Percentiles rank a stretch among this genome's conserved stretches.
Evolutionary conservation across 2,329 filamentous ascomycete species (phyloP).

Genomic region (Dissoconium aciculare): DNA sequence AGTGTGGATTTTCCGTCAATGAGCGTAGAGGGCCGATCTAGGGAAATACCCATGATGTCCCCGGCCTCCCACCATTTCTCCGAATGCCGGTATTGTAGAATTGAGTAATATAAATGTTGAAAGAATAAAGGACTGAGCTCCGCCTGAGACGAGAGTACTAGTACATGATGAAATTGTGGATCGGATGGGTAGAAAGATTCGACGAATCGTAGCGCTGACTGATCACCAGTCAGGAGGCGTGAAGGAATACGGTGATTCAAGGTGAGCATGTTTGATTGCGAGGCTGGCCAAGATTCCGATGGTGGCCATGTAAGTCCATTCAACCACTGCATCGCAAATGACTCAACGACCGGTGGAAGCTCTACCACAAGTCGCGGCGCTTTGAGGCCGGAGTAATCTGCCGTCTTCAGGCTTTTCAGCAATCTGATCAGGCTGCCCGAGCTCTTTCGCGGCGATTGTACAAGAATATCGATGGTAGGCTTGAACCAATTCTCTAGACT

Average conservation of each 20-base stretch:
- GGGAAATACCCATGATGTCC: conserved; percentile 60
- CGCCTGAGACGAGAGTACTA: conserved; percentile 69
- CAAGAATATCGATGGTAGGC: conserved; percentile 63
- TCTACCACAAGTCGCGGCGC: conserved; percentile 71
- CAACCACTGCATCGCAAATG: conserved; percentile 48
- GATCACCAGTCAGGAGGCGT: conserved; percentile 46
- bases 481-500: conserved; percentile 66
- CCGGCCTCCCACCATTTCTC: conserved; percentile 25
- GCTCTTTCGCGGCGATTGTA: conserved; percentile 57
- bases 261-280: conserved; percentile 37
- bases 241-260: conserved; percentile 59
- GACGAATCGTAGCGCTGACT: conserved; percentile 59
- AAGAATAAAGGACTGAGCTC: conserved; percentile 72
- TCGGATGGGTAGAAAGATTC: conserved; percentile 76
- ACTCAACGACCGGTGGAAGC: conserved; percentile 56
- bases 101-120: conserved; percentile 66
- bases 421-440: conserved; percentile 64
- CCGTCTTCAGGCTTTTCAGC: conserved; percentile 56
- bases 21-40: conserved; percentile 54
- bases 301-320: conserved; percentile 55
- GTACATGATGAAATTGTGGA: conserved; percentile 51
- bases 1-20: conserved; percentile 48
- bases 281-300: conserved; percentile 31
- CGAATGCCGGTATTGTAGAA: conserved; percentile 68
- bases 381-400: conserved; percentile 58